Evolutionary conservation across 2,329 filamentous ascomycete species (phyloP).

Genomic region (Sclerotinia nivalis): DNA sequence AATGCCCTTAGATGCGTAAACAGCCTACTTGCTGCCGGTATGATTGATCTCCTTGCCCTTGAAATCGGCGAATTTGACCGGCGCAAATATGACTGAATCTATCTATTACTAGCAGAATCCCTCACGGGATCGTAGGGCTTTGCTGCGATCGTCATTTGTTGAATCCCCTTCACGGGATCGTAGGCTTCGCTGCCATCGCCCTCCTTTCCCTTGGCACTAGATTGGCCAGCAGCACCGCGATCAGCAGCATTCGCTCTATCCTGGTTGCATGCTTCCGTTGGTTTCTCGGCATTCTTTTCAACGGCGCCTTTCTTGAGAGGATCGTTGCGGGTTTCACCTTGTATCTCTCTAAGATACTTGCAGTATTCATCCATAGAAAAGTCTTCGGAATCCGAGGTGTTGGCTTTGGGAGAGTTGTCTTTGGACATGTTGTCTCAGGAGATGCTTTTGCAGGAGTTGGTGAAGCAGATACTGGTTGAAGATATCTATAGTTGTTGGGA

Average conservation of each 20-base stretch:
- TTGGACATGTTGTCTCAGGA: too few relatives aligned
- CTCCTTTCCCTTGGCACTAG: neutral
- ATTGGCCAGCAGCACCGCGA: neutral
- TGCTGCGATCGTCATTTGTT: neutral
- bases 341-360: too few relatives aligned
- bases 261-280: neutral
- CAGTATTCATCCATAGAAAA: too few relatives aligned
- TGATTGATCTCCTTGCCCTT: neutral
- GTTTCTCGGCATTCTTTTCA: neutral
- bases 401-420: too few relatives aligned
- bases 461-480: too few relatives aligned
- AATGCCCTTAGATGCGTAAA: neutral
- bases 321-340: too few relatives aligned
- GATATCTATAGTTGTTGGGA: too few relatives aligned
- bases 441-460: too few relatives aligned
- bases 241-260: too few relatives aligned
- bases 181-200: neutral
- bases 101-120: neutral
- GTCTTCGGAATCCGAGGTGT: too few relatives aligned
- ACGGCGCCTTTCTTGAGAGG: too few relatives aligned
- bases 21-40: neutral
- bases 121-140: too few relatives aligned
- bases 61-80: neutral
- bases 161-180: neutral
- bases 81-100: neutral